Conservation (phyloP, 768 basidiomycete genomes). For the Boletus rex-veris region DNA sequence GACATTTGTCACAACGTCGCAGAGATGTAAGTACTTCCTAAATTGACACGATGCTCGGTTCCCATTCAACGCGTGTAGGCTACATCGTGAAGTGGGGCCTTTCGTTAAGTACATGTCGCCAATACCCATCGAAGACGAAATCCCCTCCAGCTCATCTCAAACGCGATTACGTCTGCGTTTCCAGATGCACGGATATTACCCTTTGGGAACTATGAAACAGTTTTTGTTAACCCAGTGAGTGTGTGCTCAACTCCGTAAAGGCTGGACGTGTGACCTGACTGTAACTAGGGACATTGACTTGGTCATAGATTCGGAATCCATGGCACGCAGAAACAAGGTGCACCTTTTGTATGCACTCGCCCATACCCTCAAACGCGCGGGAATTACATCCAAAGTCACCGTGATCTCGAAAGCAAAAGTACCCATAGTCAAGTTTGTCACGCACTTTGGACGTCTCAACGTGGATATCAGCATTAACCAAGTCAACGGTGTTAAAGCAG, state of each 20-base stretch:
- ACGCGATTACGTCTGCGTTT: slow-evolving; percentile 61
- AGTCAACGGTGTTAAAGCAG: slow-evolving; percentile 75
- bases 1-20: slow-evolving; percentile 71
- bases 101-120: slow-evolving; percentile 89
- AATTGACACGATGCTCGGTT: not conserved
- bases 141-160: slow-evolving; percentile 64
- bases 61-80: slow-evolving; percentile 41
- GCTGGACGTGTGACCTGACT: slow-evolving; percentile 10
- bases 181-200: slow-evolving; percentile 78
- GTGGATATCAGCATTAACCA: slow-evolving; percentile 97
- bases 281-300: slow-evolving; percentile 85
- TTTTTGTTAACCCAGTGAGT: slow-evolving; percentile 96
- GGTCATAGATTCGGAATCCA: slow-evolving; percentile 75
- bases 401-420: slow-evolving; percentile 93
- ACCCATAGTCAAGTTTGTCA: slow-evolving; percentile 94
- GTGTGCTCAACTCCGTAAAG: slow-evolving; percentile 27
- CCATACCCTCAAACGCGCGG: slow-evolving; percentile 65
- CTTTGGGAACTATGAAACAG: slow-evolving; percentile 94
- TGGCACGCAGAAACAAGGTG: slow-evolving; percentile 68
- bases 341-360: slow-evolving; percentile 75
- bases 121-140: slow-evolving; percentile 78
- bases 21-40: slow-evolving; percentile 61
- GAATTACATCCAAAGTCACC: slow-evolving; percentile 76
- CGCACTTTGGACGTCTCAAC: slow-evolving; percentile 73
- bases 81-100: slow-evolving; percentile 82